These are phyloP conservation scores for Epichloe glyceriae DNA, from an alignment of 2,329 filamentous ascomycete genomes.

Conservation along the genomic window DNA sequence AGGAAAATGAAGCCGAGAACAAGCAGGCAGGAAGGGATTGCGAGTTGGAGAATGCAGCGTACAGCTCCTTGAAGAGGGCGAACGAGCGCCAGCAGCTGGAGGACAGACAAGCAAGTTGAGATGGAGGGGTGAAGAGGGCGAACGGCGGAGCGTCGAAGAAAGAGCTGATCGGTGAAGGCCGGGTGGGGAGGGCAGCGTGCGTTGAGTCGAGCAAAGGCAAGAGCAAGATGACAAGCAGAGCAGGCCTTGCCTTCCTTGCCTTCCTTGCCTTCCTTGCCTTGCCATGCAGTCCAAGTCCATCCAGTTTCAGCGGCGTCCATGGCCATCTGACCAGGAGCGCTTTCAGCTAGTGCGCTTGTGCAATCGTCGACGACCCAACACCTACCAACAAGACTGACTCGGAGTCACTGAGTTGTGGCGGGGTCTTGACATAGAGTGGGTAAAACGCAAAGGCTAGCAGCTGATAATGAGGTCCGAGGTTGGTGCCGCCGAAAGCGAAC, in stretches of 20 bases:
- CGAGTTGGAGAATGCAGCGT: not conserved
- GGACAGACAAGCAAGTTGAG: not conserved
- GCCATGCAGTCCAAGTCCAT: not conserved
- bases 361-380: no score
- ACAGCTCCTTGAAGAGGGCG: not conserved
- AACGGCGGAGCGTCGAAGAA: not conserved
- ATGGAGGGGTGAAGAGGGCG: not conserved
- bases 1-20: not conserved
- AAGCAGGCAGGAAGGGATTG: not conserved
- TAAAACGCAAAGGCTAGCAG: slow-evolving; percentile 2
- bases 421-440: not conserved
- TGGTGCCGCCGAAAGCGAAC: slow-evolving; percentile 1
- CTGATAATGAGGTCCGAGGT: not conserved
- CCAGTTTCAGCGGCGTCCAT: not conserved
- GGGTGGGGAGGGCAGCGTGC: not conserved
- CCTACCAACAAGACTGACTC: not conserved
- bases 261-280: no score
- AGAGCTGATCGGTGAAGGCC: not conserved
- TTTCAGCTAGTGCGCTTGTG: not conserved
- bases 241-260: no score
- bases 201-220: not conserved
- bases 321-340: not conserved
- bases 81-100: not conserved
- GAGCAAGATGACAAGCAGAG: not conserved
- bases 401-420: slow-evolving; percentile 2